phyloP scores from a whole-genome alignment of 2,329 filamentous ascomycete genomes.

The Aspergillus clavatus region DNA sequence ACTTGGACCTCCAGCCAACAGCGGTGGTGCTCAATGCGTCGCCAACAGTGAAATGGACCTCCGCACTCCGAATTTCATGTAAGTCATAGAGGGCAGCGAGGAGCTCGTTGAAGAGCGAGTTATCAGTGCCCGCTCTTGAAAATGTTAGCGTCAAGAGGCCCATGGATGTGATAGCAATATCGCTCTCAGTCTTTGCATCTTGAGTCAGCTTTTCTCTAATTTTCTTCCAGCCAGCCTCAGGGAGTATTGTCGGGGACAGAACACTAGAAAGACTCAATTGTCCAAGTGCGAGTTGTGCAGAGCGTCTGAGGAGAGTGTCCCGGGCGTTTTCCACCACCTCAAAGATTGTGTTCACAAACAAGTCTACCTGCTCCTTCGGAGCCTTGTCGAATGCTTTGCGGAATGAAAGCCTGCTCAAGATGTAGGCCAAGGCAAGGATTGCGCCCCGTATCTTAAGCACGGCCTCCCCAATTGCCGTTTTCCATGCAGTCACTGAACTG shows the following conservation, averaged over 20 bases:
- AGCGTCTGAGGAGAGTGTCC: slow-evolving; percentile 55
- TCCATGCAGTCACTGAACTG: slow-evolving; percentile 48
- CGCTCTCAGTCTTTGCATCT: slow-evolving; percentile 73
- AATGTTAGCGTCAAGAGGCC: slow-evolving; percentile 65
- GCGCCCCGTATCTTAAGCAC: slow-evolving; percentile 58
- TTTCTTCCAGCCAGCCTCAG: slow-evolving; percentile 33
- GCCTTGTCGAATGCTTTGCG: slow-evolving; percentile 36
- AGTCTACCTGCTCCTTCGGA: slow-evolving; percentile 36
- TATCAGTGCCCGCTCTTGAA: slow-evolving; percentile 30
- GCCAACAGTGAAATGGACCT: slow-evolving; percentile 85
- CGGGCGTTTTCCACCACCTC: slow-evolving; percentile 51
- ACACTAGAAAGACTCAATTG: slow-evolving; percentile 58
- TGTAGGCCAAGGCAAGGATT: slow-evolving; percentile 54
- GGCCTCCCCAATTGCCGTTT: slow-evolving; percentile 55
- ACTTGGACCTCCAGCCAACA: slow-evolving; percentile 77
- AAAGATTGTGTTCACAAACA: slow-evolving; percentile 44
- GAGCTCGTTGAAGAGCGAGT: slow-evolving; percentile 45
- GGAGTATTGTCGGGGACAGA: slow-evolving; percentile 35
- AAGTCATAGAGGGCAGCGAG: slow-evolving; percentile 67
- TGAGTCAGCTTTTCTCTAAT: slow-evolving; percentile 60
- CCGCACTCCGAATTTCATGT: slow-evolving; percentile 77
- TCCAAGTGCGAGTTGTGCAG: slow-evolving; percentile 54
- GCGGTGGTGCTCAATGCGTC: slow-evolving; percentile 77
- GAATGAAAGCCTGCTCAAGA: slow-evolving; percentile 54
- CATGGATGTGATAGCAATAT: slow-evolving; percentile 73